Evolutionary conservation across 2,329 filamentous ascomycete species (phyloP).

Genomic region (Fusarium virguliforme): DNA sequence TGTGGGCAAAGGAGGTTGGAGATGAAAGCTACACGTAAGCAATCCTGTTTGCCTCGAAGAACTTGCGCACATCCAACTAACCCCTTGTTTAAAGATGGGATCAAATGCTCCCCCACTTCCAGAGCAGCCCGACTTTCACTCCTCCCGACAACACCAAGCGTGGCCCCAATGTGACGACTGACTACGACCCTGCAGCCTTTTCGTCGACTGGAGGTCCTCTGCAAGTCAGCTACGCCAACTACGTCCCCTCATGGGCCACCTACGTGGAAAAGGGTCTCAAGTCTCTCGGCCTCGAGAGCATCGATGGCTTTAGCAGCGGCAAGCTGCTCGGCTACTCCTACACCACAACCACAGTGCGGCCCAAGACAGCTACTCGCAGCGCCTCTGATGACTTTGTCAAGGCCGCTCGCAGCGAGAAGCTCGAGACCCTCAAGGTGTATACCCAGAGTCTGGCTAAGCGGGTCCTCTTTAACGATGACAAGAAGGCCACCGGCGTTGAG

Average conservation of each 20-base stretch:
- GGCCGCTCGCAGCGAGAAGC: constrained; percentile 45
- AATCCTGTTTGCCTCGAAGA: accelerated
- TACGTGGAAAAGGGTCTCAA: constrained; percentile 48
- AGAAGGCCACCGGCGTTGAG: constrained; percentile 60
- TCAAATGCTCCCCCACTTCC: constrained; percentile 51
- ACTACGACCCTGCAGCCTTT: constrained; percentile 52
- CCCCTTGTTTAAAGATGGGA: constrained; percentile 28
- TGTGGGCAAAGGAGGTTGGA: constrained; percentile 51
- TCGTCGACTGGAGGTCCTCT: constrained; percentile 44
- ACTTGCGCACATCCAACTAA: neutral
- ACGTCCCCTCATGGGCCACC: constrained; percentile 42
- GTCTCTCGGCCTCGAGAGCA: constrained; percentile 49
- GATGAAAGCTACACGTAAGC: constrained; percentile 51
- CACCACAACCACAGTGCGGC: constrained; percentile 41
- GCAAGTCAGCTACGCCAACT: constrained; percentile 51
- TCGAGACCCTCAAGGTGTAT: constrained; percentile 60
- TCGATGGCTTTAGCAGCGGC: constrained; percentile 44
- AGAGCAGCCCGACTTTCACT: constrained; percentile 49
- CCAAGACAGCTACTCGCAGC: constrained; percentile 46
- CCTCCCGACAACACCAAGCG: constrained; percentile 44
- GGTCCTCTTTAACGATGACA: constrained; percentile 61
- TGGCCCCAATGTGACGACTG: constrained; percentile 43
- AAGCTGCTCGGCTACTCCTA: constrained; percentile 48
- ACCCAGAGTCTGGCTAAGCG: constrained; percentile 60
- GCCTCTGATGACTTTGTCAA: constrained; percentile 51